Conservation (phyloP, 192 early-diverging fungal genomes). For the Backusella parvicylindrica region DNA sequence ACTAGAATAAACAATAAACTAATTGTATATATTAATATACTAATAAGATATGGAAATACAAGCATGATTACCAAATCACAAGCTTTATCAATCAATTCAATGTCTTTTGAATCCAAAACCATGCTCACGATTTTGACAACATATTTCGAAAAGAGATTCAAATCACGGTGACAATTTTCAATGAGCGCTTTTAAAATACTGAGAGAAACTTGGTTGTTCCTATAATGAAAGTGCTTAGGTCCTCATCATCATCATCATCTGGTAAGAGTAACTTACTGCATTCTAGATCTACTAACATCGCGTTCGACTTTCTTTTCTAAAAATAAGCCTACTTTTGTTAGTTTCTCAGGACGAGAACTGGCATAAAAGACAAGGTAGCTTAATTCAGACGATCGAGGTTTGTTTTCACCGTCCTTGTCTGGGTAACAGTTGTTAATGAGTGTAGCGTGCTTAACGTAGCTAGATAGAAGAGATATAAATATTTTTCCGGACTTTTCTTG, state of each 20-base stretch:
- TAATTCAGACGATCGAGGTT: slow-evolving; percentile 76
- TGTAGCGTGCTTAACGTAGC: slow-evolving; percentile 74
- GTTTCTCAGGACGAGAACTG: slow-evolving; percentile 81
- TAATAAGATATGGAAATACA: too few species aligned
- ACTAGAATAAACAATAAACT: slow-evolving; percentile 70
- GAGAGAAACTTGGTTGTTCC: slow-evolving; percentile 67
- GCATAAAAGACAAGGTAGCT: slow-evolving; percentile 88
- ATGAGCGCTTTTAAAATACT: slow-evolving; percentile 74
- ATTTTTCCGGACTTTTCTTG: neutral
- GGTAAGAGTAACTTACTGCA: slow-evolving; percentile 48
- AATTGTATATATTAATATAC: slow-evolving; percentile 7
- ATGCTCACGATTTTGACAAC: slow-evolving; percentile 66
- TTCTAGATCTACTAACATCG: slow-evolving; percentile 60
- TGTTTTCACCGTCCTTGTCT: slow-evolving; percentile 58
- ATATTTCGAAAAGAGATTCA: slow-evolving; percentile 80
- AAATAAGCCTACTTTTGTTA: slow-evolving; percentile 84
- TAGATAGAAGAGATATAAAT: slow-evolving; percentile 16
- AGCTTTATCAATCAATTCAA: slow-evolving; percentile 56
- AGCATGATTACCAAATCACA: slow-evolving; percentile 58
- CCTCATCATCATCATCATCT: neutral
- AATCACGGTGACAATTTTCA: slow-evolving; percentile 61
- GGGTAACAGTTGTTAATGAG: slow-evolving; percentile 78
- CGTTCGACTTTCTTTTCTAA: slow-evolving; percentile 67
- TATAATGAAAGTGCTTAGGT: slow-evolving; percentile 16
- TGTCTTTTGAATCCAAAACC: slow-evolving; percentile 51